phyloP scores from a whole-genome alignment of 2,329 filamentous ascomycete genomes.

The Xylariaceae sp. region DNA sequence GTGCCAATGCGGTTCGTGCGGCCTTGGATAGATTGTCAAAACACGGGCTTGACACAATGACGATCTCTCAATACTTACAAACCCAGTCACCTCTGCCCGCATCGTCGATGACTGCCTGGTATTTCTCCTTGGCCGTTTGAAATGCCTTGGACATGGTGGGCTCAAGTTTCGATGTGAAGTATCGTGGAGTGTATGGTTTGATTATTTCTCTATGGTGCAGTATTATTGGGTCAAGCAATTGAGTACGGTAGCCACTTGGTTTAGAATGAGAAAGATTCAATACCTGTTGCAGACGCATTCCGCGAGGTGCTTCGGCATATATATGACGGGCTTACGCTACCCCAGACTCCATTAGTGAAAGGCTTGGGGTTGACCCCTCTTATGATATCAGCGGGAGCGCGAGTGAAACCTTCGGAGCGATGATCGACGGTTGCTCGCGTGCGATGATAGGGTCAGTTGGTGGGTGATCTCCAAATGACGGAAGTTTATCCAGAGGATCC shows the following conservation, averaged over 20 bases:
- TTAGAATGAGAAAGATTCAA: too few species aligned
- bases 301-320: constrained; percentile 8
- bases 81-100: constrained; percentile 26
- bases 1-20: constrained; percentile 26
- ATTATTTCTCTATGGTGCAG: background rate
- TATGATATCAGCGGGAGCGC: constrained; percentile 23
- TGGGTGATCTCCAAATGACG: background rate
- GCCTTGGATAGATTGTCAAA: constrained; percentile 15
- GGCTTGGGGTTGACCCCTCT: constrained; percentile 19
- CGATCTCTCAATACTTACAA: constrained; percentile 16
- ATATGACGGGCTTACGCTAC: background rate
- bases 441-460: background rate
- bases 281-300: too few species aligned
- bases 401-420: constrained; percentile 10
- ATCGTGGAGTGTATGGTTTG: background rate
- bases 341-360: constrained; percentile 12
- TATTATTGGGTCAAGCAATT: too few species aligned
- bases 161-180: background rate
- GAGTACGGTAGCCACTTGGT: too few species aligned
- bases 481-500: background rate
- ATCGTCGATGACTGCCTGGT: constrained; percentile 28
- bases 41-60: background rate
- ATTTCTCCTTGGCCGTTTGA: constrained; percentile 29
- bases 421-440: constrained; percentile 10
- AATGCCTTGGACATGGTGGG: constrained; percentile 25